phyloP scores from a whole-genome alignment of 306 rosid genomes.

The Betula pendula region DNA sequence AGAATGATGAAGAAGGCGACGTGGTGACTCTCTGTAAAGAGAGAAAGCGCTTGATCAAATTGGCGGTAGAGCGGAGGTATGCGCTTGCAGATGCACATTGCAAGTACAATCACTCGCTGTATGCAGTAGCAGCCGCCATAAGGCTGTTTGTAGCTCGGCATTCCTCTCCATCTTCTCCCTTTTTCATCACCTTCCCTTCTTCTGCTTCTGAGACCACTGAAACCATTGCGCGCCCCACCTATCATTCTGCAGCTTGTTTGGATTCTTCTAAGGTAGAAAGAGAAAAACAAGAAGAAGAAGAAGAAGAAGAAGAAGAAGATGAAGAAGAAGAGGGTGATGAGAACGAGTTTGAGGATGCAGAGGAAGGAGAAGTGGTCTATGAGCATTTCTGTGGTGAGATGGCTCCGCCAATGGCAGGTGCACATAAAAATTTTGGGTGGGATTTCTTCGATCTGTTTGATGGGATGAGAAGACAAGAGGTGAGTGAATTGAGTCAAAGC shows the following conservation, averaged over 20 bases:
- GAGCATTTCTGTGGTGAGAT: constrained; percentile 71
- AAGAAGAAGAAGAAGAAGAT: too few species aligned
- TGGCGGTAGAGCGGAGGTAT: constrained; percentile 33
- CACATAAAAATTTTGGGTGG: constrained; percentile 81
- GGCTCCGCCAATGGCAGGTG: constrained; percentile 70
- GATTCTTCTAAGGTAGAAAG: constrained; percentile 62
- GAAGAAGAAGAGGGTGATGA: too few species aligned
- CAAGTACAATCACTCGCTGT: constrained; percentile 33
- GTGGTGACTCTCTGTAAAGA: constrained; percentile 27
- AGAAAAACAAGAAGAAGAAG: constrained; percentile 26
- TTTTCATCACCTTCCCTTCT: constrained; percentile 28
- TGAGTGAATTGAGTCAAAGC: constrained; percentile 5
- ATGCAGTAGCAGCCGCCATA: constrained; percentile 28
- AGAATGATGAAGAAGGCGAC: constrained; percentile 24
- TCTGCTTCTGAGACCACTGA: constrained; percentile 8
- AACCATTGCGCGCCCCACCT: constrained; percentile 47
- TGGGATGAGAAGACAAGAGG: constrained; percentile 55
- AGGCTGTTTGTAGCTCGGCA: constrained; percentile 29
- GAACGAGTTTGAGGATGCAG: too few species aligned
- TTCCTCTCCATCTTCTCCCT: constrained; percentile 33
- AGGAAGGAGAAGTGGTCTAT: constrained; percentile 31
- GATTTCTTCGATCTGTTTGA: constrained; percentile 89
- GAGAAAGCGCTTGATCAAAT: constrained; percentile 20
- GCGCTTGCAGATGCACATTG: constrained; percentile 37
- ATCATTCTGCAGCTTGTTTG: constrained; percentile 48